Base-by-base conservation (phyloP, 768 basidiomycete genomes). In the Tricholoma terreum region DNA sequence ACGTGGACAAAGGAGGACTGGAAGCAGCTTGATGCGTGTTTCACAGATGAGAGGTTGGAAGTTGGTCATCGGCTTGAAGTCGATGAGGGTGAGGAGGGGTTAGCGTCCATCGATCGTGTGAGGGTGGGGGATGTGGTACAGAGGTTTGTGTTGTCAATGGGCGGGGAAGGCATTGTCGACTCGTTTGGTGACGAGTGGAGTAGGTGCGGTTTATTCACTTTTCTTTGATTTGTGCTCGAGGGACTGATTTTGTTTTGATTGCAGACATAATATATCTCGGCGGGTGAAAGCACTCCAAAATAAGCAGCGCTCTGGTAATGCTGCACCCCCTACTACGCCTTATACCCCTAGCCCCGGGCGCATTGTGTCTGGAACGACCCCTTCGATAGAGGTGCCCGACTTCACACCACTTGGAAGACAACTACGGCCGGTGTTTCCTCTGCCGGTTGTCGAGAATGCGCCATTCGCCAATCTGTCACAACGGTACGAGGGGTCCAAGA, bases 1-100 rank as follows among this genome's bases (percentile, higher is more conserved):
- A 73, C 70, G 38, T 94, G 92, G 92, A 76, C 78, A 3, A 87
- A 86, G 64, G 81, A 82, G 19, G 88, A 92, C 52, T 94, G 92
- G 92, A 92, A 88, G 68, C 66, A 77, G 49, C 75, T 94, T 50
- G 92, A 94, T 69, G 82, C 81, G 21, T 90, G 89, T 64, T 87
- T 92, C 60, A 86, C 87, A 10, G 87, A 89, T 53, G 84, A 87
- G 66, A 76, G 88, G 31, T 69, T 88, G 12, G 77, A 78, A 2
- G 61, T 82, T 46, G 83, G 77, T 2, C 69, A 43, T 15, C 15
- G 27, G 46, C n/a, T 31, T 31, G 30, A 49, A 15, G 17, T 49
- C 15, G 46, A 30, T 49, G 46, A 12, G 27, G 24, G 6, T 7
- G 65, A 68, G 42, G 72, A 75, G 36, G 67, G 68, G 8, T 60